Conservation (phyloP, 768 basidiomycete genomes). For the Rhodotorula paludigena region DNA sequence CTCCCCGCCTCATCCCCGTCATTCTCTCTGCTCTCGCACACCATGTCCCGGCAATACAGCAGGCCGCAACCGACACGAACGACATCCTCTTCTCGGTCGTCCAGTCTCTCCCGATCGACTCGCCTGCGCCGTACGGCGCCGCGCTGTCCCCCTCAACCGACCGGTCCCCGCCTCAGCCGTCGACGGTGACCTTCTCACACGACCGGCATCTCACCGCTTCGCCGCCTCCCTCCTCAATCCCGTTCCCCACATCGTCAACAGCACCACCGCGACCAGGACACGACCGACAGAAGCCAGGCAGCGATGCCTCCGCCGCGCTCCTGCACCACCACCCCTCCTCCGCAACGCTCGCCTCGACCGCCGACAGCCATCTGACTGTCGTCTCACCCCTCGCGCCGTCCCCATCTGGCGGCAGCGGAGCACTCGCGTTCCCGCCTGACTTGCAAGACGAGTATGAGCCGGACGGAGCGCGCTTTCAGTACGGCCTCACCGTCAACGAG, state of each 20-base stretch:
- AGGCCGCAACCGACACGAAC: conserved; percentile 79
- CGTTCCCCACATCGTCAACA: conserved; percentile 20
- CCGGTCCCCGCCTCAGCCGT: background rate
- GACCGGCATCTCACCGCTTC: conserved; percentile 21
- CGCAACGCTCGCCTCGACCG: background rate
- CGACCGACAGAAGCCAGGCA: conserved; percentile 31
- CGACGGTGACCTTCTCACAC: background rate
- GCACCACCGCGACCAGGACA: conserved; percentile 14
- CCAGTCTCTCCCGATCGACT: conserved; percentile 63
- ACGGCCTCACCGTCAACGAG: conserved; percentile 84
- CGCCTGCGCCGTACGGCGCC: conserved; percentile 49
- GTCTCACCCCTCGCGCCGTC: background rate
- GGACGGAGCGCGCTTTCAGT: conserved; percentile 70
- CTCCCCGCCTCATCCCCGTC: conserved; percentile 83
- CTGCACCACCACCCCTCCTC: background rate
- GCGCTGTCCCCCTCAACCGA: background rate
- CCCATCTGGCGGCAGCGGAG: background rate
- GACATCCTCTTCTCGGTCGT: conserved; percentile 77
- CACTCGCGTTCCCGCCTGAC: conserved; percentile 8
- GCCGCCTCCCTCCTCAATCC: conserved; percentile 14
- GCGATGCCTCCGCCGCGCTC: conserved; percentile 19
- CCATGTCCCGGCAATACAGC: conserved; percentile 79
- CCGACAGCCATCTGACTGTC: too few relatives aligned
- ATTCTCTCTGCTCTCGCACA: conserved; percentile 93
- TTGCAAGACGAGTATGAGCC: conserved; percentile 48